Evolutionary conservation across 1,284 basidiomycete genomes (phyloP).

Genomic region (Neonothopanus nambi): DNA sequence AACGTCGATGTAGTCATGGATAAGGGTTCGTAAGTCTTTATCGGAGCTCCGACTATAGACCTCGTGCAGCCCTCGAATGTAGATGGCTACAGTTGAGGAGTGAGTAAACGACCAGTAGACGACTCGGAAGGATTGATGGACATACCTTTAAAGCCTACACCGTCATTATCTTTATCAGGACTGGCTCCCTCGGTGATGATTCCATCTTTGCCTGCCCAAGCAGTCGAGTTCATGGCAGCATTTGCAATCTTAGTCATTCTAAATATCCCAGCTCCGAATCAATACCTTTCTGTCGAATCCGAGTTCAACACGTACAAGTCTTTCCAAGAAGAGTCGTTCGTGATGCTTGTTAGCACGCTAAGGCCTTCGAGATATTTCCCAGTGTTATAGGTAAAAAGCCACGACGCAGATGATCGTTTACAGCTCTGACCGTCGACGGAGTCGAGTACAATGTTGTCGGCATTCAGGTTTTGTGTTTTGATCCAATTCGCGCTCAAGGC

Average conservation of each 20-base stretch:
- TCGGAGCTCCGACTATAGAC: conserved; percentile 40
- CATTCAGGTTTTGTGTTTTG: conserved; percentile 42
- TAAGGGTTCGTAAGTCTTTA: conserved; percentile 35
- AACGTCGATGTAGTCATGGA: conserved; percentile 49
- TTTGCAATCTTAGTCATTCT: conserved; percentile 41
- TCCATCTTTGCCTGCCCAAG: conserved; percentile 47
- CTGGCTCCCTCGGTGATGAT: conserved; percentile 52
- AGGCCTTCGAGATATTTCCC: conserved; percentile 54
- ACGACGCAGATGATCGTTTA: conserved; percentile 38
- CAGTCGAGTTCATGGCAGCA: conserved; percentile 39
- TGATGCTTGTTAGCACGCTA: conserved; percentile 42
- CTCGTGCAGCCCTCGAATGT: conserved; percentile 48
- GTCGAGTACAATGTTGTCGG: conserved; percentile 44
- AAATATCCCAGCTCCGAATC: neutral
- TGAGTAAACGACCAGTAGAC: neutral
- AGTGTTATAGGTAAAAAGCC: conserved; percentile 53
- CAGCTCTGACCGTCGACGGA: conserved; percentile 46
- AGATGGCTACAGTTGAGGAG: conserved; percentile 38
- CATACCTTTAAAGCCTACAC: conserved; percentile 50
- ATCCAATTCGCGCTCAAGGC: conserved; percentile 49
- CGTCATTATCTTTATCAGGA: conserved; percentile 40
- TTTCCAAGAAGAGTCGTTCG: conserved; percentile 41
- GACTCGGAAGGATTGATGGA: neutral
- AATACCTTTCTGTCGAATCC: too few relatives aligned
- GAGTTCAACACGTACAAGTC: conserved; percentile 31